These are phyloP conservation scores for Picochlorum costavermella DNA, from an alignment of 139 green algal genomes.

Conservation along the genomic window DNA sequence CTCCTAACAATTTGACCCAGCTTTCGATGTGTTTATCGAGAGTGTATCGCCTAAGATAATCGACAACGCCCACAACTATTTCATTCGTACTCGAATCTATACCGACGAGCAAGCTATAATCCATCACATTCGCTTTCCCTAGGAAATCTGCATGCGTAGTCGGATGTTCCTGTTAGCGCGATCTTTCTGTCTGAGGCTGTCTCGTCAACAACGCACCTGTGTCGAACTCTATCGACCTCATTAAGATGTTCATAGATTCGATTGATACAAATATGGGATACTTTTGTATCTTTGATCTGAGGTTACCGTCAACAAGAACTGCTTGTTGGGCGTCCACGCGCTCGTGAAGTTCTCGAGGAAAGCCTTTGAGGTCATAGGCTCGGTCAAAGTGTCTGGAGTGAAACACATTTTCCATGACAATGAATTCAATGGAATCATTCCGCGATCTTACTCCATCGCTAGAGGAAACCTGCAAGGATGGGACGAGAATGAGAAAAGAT, in stretches of 20 bases:
- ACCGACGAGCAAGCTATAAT: slow-evolving; percentile 92
- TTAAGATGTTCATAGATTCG: slow-evolving; percentile 6
- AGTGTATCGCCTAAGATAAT: slow-evolving; percentile 94
- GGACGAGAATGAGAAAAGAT: not conserved
- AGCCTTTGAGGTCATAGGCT: slow-evolving; percentile 93
- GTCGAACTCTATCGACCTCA: not conserved
- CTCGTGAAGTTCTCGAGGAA: slow-evolving; percentile 40
- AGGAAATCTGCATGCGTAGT: slow-evolving; percentile 71
- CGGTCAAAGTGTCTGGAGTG: slow-evolving; percentile 57
- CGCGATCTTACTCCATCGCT: not conserved
- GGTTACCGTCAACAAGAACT: slow-evolving; percentile 89
- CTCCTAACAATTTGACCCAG: slow-evolving; percentile 94
- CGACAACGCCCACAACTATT: slow-evolving; percentile 90
- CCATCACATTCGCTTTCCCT: slow-evolving; percentile 81
- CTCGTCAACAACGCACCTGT: not conserved
- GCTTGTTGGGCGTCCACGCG: slow-evolving; percentile 24
- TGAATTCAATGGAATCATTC: slow-evolving; percentile 58
- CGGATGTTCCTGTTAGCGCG: slow-evolving; percentile 64
- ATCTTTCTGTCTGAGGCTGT: not conserved
- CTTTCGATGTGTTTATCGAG: slow-evolving; percentile 97
- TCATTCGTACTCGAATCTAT: slow-evolving; percentile 40
- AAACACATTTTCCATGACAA: slow-evolving; percentile 95
- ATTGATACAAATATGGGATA: slow-evolving; percentile 59
- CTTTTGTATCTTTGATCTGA: slow-evolving; percentile 59
- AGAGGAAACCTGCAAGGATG: not conserved